Percentiles rank a stretch among this genome's conserved stretches.
Evolutionary conservation across 2,329 filamentous ascomycete species (phyloP).

Genomic region (Scytalidium sp.): DNA sequence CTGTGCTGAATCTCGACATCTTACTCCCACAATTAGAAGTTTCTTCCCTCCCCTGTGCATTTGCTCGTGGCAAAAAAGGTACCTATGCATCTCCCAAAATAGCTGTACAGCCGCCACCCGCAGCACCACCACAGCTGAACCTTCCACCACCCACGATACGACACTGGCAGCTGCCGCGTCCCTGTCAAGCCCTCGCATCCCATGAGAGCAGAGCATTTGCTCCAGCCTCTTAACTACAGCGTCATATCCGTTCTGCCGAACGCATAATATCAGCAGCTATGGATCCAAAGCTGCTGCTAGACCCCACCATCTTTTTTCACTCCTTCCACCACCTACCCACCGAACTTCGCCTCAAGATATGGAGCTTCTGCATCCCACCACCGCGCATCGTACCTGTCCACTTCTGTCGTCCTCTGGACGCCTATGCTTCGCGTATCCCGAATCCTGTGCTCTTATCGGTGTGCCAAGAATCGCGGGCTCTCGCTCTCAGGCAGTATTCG

Average conservation of each 20-base stretch:
- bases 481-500: constrained; percentile 18
- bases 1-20: too few species aligned
- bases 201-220: too few species aligned
- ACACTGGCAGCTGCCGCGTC: too few species aligned
- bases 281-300: not conserved
- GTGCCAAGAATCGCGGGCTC: constrained; percentile 18
- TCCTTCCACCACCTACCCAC: constrained; percentile 19
- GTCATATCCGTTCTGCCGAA: not conserved
- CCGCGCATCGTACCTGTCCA: constrained; percentile 18
- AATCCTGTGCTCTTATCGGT: constrained; percentile 15
- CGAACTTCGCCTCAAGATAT: constrained; percentile 24
- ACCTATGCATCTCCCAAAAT: too few species aligned
- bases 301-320: constrained; percentile 10
- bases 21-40: too few species aligned
- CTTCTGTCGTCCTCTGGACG: constrained; percentile 14
- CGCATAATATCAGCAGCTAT: not conserved
- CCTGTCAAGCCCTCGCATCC: too few species aligned
- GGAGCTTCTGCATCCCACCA: constrained; percentile 14
- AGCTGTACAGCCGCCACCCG: too few species aligned
- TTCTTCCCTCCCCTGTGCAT: too few species aligned
- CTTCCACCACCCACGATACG: too few species aligned
- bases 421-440: constrained; percentile 12
- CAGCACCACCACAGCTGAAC: too few species aligned
- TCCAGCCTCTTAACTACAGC: not conserved
- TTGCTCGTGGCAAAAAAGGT: too few species aligned